Evolutionary conservation across 805 yeast genomes (phyloP).

Genomic region (Ogataea corticis): DNA sequence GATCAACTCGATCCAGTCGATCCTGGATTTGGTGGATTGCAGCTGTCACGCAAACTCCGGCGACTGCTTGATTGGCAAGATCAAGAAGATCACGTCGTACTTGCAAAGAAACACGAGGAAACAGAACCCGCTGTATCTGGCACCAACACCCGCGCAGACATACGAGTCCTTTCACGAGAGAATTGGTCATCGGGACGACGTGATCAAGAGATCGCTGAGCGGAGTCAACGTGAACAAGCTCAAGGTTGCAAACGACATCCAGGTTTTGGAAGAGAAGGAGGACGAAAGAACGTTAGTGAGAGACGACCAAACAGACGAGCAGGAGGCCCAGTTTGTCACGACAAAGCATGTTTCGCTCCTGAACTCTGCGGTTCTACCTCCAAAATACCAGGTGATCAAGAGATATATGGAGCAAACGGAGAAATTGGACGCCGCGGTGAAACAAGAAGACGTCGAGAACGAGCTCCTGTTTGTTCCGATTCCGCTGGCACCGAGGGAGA

Average conservation of each 20-base stretch:
- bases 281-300: too few relatives aligned
- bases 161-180: slow-evolving; percentile 36
- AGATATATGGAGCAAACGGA: slow-evolving; percentile 14
- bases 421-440: not conserved
- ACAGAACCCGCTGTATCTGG: slow-evolving; percentile 34
- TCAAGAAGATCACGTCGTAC: slow-evolving; percentile 61
- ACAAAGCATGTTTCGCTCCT: slow-evolving; percentile 14
- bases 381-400: slow-evolving; percentile 26
- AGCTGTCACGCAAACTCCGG: slow-evolving; percentile 62
- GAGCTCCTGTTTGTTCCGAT: slow-evolving; percentile 18
- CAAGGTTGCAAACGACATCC: too few relatives aligned
- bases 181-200: slow-evolving; percentile 26
- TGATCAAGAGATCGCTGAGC: slow-evolving; percentile 13
- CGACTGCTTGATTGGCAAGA: slow-evolving; percentile 59
- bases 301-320: too few relatives aligned
- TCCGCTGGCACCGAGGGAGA: slow-evolving; percentile 12
- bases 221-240: not conserved
- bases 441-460: slow-evolving; percentile 1
- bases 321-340: slow-evolving; percentile 7
- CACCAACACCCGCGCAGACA: slow-evolving; percentile 31
- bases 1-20: slow-evolving; percentile 61
- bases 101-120: slow-evolving; percentile 60
- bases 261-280: too few relatives aligned
- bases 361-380: slow-evolving; percentile 20
- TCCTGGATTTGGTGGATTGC: slow-evolving; percentile 51